Evolutionary conservation across 495 filamentous ascomycete species (phyloP).

Genomic region (Penicillium paradoxum): DNA sequence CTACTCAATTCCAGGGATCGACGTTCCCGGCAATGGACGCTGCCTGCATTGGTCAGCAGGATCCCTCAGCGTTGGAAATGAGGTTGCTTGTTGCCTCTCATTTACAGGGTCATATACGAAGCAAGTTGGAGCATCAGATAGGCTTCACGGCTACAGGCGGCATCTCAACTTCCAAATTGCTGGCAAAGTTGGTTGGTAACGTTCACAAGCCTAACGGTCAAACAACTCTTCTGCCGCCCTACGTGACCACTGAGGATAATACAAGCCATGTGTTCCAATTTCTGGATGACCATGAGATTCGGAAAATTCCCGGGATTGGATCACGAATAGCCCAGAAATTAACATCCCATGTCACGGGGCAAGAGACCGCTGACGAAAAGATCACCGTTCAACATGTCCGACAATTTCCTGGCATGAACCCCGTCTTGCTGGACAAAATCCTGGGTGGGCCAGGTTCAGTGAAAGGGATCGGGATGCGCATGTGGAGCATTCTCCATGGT

Average conservation of each 20-base stretch:
- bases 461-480: constrained; percentile 60
- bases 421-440: constrained; percentile 55
- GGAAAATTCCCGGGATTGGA: constrained; percentile 82
- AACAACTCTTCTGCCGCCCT: constrained; percentile 71
- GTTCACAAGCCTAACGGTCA: constrained; percentile 81
- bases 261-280: constrained; percentile 58
- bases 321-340: constrained; percentile 70
- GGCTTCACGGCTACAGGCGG: constrained; percentile 87
- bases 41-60: not conserved
- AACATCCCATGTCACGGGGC: constrained; percentile 53
- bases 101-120: constrained; percentile 65
- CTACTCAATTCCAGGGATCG: constrained; percentile 54
- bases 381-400: constrained; percentile 66
- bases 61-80: constrained; percentile 32
- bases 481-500: constrained; percentile 79
- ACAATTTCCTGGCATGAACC: constrained; percentile 52
- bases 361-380: constrained; percentile 42
- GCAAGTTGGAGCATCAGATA: constrained; percentile 66
- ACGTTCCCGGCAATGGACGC: constrained; percentile 42
- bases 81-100: constrained; percentile 68
- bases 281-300: constrained; percentile 70
- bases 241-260: constrained; percentile 22
- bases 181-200: constrained; percentile 81
- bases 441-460: constrained; percentile 64
- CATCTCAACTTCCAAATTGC: constrained; percentile 76